These are phyloP conservation scores for Tricholoma matsutake DNA, from an alignment of 768 basidiomycete species.

Conservation along the genomic window DNA sequence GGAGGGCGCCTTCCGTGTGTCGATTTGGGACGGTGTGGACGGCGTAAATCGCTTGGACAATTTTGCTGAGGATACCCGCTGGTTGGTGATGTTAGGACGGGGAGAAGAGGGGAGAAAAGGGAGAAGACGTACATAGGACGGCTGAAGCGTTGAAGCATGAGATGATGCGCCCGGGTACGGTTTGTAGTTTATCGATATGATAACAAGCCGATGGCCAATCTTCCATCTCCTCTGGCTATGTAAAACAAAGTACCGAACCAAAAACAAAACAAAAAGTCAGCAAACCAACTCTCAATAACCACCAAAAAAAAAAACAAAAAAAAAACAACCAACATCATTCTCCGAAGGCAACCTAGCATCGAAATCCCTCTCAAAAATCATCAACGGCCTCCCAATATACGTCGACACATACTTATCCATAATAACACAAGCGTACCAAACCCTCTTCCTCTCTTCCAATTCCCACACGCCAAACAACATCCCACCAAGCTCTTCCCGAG, in stretches of 20 bases:
- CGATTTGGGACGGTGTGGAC: slow-evolving; percentile 55
- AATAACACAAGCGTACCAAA: slow-evolving; percentile 78
- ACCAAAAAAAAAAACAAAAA: slow-evolving; percentile 3
- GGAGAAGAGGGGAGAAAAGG: background rate
- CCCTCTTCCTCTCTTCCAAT: slow-evolving; percentile 65
- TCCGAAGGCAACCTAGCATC: slow-evolving; percentile 66
- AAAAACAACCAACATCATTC: slow-evolving; percentile 45
- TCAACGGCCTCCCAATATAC: slow-evolving; percentile 76
- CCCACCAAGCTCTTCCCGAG: slow-evolving; percentile 51
- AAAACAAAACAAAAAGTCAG: background rate
- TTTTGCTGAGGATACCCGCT: slow-evolving; percentile 69
- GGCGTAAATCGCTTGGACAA: slow-evolving; percentile 71
- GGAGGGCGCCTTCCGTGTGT: slow-evolving; percentile 50
- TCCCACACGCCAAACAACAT: slow-evolving; percentile 57
- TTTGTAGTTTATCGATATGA: slow-evolving; percentile 22
- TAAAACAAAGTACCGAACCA: no score
- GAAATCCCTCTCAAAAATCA: slow-evolving; percentile 73
- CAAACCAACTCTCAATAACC: background rate
- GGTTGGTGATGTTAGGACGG: slow-evolving; percentile 6
- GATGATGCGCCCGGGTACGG: slow-evolving; percentile 48
- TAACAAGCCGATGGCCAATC: slow-evolving; percentile 31
- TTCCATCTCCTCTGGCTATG: slow-evolving; percentile 65
- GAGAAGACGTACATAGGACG: slow-evolving; percentile 53
- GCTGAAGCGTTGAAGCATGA: slow-evolving; percentile 82
- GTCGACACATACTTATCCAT: slow-evolving; percentile 80